Evolutionary conservation across 2,329 filamentous ascomycete species (phyloP), one percentile per base, ranked within the genome.

Genomic region (Claviceps sp.): DNA sequence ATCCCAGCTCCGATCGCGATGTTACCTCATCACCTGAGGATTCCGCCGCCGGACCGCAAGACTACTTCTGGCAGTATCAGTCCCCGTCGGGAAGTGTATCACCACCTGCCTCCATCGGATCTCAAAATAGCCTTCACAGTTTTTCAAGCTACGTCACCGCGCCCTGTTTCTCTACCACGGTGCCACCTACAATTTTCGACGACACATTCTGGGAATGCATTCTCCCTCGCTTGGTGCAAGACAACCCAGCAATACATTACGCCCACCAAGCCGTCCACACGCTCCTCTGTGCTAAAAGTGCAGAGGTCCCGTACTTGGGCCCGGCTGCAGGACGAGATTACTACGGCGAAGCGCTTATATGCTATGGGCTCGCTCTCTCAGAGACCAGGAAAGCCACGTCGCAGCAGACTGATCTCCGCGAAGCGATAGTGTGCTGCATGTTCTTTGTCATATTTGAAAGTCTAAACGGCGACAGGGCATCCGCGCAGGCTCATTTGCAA

Each of bases 401-500:
- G 2, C 50, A 52, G 5, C 52, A 54, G 6, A 55, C 53, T 5
- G 58, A 57, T 30, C 54, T 64, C 2, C 57, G 57, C 11, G 59
- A 63, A 2, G 64, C 65, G 1, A 61, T 68, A 9, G 49, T 69
- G 3, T 65, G 65, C 52, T 68, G 63, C 50, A 59, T 70, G 47
- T 62, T 70, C 43, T 69, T 70, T 55, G 61, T 65, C 51, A 61
- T 67, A 49, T 69, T 70, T 49, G 67, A 70, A 51, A 60, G 62
- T 2, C 51, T 69, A 41, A 67, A 71, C 53, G 65, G 64, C 22
- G 68, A 70, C 53, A 56, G 58, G 9, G 57, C 59, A 20, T 63
- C 62, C 1, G 67, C 67, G 0, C 58, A 68, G 14, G 56, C 61
- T 7, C 69, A 71, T 54, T 59, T 70, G 47, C 61, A 59, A 47